Percentiles rank a stretch among this genome's conserved stretches.
Evolutionary conservation across 169 alveolate genomes (phyloP).

Genomic region (Cryptosporidium ryanae): DNA sequence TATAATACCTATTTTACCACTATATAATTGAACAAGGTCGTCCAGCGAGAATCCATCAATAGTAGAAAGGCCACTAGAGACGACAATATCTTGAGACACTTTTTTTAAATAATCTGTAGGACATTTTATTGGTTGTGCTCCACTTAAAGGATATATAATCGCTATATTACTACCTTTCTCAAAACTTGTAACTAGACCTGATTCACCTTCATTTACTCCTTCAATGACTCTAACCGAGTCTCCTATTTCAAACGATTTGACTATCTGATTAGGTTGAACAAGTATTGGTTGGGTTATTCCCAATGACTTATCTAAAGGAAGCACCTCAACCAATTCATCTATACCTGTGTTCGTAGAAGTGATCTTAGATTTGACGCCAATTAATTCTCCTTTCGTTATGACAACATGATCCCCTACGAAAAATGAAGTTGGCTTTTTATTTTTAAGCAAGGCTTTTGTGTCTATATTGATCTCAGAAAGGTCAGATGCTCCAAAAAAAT

Average conservation of each 20-base stretch:
- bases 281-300: constrained; percentile 82
- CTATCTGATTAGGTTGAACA: constrained; percentile 77
- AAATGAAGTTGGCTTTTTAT: constrained; percentile 78
- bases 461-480: constrained; percentile 76
- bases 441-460: constrained; percentile 54
- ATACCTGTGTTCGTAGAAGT: constrained; percentile 79
- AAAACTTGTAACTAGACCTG: constrained; percentile 82
- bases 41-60: constrained; percentile 85
- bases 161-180: constrained; percentile 36
- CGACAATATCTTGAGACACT: constrained; percentile 68
- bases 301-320: constrained; percentile 81
- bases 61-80: constrained; percentile 72
- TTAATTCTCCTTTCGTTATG: constrained; percentile 84
- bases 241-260: constrained; percentile 84
- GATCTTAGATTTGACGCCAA: constrained; percentile 82
- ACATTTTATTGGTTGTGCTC: constrained; percentile 56
- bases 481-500: constrained; percentile 78
- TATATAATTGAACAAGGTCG: constrained; percentile 83
- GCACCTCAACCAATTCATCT: constrained; percentile 72
- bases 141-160: constrained; percentile 55
- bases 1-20: constrained; percentile 86
- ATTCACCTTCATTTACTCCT: constrained; percentile 85
- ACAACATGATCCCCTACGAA: constrained; percentile 85
- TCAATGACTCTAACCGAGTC: constrained; percentile 85
- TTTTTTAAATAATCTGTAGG: constrained; percentile 40